Base-by-base conservation (phyloP, 805 yeast genomes). In the Ogataea kodamae region DNA sequence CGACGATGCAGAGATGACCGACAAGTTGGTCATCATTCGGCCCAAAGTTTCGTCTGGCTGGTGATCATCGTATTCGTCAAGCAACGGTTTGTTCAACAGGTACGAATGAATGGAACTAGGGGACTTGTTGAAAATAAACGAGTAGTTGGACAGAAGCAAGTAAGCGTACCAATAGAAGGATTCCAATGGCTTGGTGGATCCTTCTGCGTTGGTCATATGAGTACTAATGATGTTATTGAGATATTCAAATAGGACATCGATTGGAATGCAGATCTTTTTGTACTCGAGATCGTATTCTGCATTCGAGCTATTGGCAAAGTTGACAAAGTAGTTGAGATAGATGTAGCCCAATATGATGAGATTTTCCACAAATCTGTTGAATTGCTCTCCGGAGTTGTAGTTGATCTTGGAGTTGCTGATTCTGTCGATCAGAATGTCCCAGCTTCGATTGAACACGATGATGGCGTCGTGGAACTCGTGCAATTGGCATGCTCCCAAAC, bases 121-220 rank as follows among this genome's bases (percentile, higher is more conserved):
- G 1, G 61, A 52, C 35, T 64, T 62, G 43, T 64, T 60, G 43
- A 55, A 63, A 13, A 55, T 48, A 29, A 62, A 55, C 11, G 67
- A 57, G 42, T 66, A 69, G 19, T 62, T 62, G 1, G 78, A 67
- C 9, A 74, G 55, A 9, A 74, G 45, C 5, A 63, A 50, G 42
- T 71, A 74, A 11, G 74, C 65, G 40, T 65, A 61, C 79, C 79
- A 74, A 35, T 59, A 59, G 33, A 60, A 52, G 23, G 50, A 41
- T 15, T 51, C 52, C 24, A 52, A 43, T 25, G 48, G 37, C 6
- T 21, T 32, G 5, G 9, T 23, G 24, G 32, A 12, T 2, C 43
- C 39, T 17, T 45, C 48, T 13, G 39, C 42, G 37, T 67, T 65
- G 18, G 65, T 49, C 33, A 70, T 52, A 28, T 71, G 67, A 15